Percentiles rank a stretch among this genome's conserved stretches.
phyloP scores from a whole-genome alignment of 2,329 filamentous ascomycete genomes.

The Colletotrichum sp. region DNA sequence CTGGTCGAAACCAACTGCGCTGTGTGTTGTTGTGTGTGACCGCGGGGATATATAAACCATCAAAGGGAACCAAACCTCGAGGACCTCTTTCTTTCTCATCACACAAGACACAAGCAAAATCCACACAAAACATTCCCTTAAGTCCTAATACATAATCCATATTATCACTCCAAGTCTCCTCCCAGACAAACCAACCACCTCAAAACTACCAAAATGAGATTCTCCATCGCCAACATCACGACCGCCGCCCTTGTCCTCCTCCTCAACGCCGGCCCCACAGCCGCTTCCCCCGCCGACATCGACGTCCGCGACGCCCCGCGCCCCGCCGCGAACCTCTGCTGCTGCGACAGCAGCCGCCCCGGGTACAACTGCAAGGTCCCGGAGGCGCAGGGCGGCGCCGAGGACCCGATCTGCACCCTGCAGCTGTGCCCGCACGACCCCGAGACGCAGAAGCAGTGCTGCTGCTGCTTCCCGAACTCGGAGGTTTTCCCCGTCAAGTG shows the following conservation, averaged over 20 bases:
- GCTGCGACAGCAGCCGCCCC: conserved; percentile 22
- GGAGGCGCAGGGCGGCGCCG: background rate
- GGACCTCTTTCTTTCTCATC: background rate
- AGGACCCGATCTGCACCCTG: conserved; percentile 9
- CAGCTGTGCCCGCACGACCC: conserved; percentile 24
- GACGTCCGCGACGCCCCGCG: conserved; percentile 5
- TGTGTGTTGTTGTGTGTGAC: background rate
- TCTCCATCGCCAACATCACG: conserved; percentile 23
- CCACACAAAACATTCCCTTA: background rate
- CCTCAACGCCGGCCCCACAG: conserved; percentile 6
- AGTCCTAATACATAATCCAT: background rate
- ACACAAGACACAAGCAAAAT: background rate
- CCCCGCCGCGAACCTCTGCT: conserved; percentile 25
- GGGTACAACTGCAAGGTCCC: conserved; percentile 21
- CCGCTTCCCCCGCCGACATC: conserved; percentile 23
- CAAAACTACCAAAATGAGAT: conserved; percentile 10
- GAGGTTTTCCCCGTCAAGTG: background rate
- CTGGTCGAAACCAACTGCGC: background rate
- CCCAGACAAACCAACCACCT: background rate
- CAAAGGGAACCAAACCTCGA: background rate
- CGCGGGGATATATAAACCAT: background rate
- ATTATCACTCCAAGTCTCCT: background rate
- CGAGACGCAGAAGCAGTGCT: conserved; percentile 22
- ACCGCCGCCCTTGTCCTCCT: conserved; percentile 16
- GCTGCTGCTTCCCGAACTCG: conserved; percentile 20